These are phyloP conservation scores for Didymella pinodella DNA, from an alignment of 2,329 filamentous ascomycete genomes.

Conservation along the genomic window DNA sequence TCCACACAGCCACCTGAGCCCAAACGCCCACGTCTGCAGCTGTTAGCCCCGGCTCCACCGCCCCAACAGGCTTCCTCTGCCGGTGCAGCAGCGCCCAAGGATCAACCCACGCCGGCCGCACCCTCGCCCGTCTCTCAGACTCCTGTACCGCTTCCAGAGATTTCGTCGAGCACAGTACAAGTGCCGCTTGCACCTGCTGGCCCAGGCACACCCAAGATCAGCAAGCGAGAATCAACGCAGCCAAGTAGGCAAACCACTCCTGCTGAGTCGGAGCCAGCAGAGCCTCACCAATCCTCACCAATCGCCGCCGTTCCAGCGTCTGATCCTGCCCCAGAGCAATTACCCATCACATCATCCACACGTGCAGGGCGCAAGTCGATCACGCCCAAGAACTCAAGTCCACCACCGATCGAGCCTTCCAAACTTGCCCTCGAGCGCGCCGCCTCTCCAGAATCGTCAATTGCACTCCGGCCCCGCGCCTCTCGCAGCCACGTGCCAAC, in stretches of 20 bases:
- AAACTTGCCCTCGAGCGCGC: constrained; percentile 31
- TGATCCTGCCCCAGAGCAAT: constrained; percentile 18
- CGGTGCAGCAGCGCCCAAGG: constrained; percentile 19
- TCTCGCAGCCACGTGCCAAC: constrained; percentile 50
- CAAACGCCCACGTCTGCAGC: constrained; percentile 41
- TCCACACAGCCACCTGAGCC: constrained; percentile 37
- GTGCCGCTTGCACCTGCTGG: constrained; percentile 58
- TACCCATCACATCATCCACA: constrained; percentile 42
- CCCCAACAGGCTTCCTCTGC: background rate
- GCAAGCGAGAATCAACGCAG: constrained; percentile 22
- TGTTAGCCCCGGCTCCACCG: constrained; percentile 23
- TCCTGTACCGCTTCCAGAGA: constrained; percentile 26
- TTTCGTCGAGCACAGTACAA: constrained; percentile 34
- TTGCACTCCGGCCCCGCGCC: constrained; percentile 45
- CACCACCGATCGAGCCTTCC: constrained; percentile 27
- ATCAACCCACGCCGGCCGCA: constrained; percentile 19
- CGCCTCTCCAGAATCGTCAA: constrained; percentile 22
- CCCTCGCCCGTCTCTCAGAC: constrained; percentile 27
- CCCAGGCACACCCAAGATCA: constrained; percentile 41
- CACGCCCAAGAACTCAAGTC: constrained; percentile 37
- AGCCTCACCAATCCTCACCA: constrained; percentile 24
- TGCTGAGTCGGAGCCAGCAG: constrained; percentile 26
- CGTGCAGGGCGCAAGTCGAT: constrained; percentile 47
- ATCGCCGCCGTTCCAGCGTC: constrained; percentile 3
- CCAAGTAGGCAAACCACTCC: constrained; percentile 31